Evolutionary conservation across 2,329 filamentous ascomycete genomes (phyloP), one percentile per base, ranked within the genome.

Genomic region (Setomelanomma holmii): DNA sequence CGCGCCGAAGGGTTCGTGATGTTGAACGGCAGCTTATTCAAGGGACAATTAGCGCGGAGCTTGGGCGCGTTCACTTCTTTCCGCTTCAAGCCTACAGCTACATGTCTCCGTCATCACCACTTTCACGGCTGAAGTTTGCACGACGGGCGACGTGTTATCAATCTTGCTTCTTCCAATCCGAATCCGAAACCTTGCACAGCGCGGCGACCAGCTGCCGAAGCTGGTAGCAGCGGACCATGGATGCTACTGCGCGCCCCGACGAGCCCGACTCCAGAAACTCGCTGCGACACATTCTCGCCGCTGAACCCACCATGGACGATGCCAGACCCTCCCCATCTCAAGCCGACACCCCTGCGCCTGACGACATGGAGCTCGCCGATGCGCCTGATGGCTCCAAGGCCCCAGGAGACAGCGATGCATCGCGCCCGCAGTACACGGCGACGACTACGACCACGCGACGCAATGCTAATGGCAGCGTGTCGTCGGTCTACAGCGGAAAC

Each of bases 401-500:
- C 16, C 11, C 34, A 2, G 34, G 74, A 34, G 72, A 71, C 23
- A 66, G 60, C 53, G 72, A 74, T 27, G 58, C 62, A 39, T 48
- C 56, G 49, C 56, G 58, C 23, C 68, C 75, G 22, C 67, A 75
- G 62, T 80, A 80, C 65, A 80, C 78, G n/a, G 78, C 79, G 5
- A 80, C 77, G 12, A 78, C 79, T 3, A 78, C 78, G 2, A 80
- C 77, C 43, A 85, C 82, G 36, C 77, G 85, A 56, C 84, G 84
- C 60, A 86, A 87, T 72, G 82, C 84, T 22, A 87, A 86, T 66
- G 85, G 85, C 48, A 86, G 83, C 47, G 85, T 87, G 44, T 86
- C 84, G 4, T 87, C 85, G 0, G 85, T 87, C 19, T 88, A 87
- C 69, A 87, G 85, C 17, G 86, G 85, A 19, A 88, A 87, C 71